A percentile compares a stretch with the other conserved stretches of the same genome.
These are phyloP conservation scores for Pezicula neosporulosa DNA, from an alignment of 2,329 filamentous ascomycete species.

Conservation along the genomic window DNA sequence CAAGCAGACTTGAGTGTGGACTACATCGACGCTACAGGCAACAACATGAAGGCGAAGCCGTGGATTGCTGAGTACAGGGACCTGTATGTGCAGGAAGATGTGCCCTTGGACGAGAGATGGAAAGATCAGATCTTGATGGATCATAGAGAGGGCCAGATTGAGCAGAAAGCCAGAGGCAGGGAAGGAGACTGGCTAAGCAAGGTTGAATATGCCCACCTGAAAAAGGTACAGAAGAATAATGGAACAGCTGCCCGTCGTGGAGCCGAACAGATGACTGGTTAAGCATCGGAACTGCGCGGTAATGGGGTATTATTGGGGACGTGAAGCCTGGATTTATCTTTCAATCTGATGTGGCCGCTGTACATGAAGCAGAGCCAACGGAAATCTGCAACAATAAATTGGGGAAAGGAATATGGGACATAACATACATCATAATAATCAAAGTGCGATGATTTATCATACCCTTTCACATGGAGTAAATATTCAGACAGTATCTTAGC, in stretches of 20 bases:
- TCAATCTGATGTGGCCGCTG: too few species aligned
- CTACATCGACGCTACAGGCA: background rate
- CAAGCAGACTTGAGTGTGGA: background rate
- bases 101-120: conserved; percentile 2
- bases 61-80: conserved; percentile 7
- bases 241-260: too few species aligned
- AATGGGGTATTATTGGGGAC: too few species aligned
- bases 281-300: too few species aligned
- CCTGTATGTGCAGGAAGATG: conserved; percentile 4
- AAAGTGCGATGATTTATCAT: too few species aligned
- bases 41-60: background rate
- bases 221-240: background rate
- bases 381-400: too few species aligned
- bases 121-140: background rate
- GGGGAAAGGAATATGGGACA: too few species aligned
- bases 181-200: too few species aligned
- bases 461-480: background rate
- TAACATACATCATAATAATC: too few species aligned
- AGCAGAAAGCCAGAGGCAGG: background rate
- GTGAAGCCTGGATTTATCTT: too few species aligned
- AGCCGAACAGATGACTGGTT: too few species aligned
- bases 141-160: background rate
- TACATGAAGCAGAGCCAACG: too few species aligned
- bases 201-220: background rate
- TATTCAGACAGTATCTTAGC: background rate